These are phyloP conservation scores for Elsinoe ampelina DNA, from an alignment of 2,329 filamentous ascomycete species.

Conservation along the genomic window DNA sequence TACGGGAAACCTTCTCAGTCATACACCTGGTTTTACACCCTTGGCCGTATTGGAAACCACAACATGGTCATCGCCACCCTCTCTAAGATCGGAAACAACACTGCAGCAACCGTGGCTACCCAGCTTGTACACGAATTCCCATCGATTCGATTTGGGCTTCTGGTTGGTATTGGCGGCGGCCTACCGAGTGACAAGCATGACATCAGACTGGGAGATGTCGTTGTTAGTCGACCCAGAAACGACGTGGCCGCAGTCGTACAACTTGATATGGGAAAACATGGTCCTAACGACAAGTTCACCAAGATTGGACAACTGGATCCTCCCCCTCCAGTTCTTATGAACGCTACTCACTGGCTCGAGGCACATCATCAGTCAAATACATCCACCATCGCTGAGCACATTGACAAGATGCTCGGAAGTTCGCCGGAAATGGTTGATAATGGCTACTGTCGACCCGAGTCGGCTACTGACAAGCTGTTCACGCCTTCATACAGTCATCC, in stretches of 20 bases:
- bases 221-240: constrained; percentile 19
- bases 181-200: constrained; percentile 17
- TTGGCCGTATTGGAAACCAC: background rate
- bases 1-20: background rate
- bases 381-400: background rate
- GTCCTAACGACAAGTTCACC: background rate
- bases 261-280: constrained; percentile 20
- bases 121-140: background rate
- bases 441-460: background rate
- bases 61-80: background rate
- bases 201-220: constrained; percentile 23
- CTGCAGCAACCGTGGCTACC: background rate
- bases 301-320: background rate
- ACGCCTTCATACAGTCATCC: background rate
- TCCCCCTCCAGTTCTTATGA: background rate
- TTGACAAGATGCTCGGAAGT: background rate
- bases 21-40: background rate
- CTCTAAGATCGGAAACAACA: background rate
- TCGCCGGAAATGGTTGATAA: background rate
- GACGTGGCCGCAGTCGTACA: constrained; percentile 21
- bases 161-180: constrained; percentile 22
- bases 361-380: background rate
- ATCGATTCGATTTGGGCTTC: constrained; percentile 17
- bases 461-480: background rate
- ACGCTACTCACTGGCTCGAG: background rate